These are phyloP conservation scores for Fusarium udum DNA, from an alignment of 2,329 filamentous ascomycete genomes.

Conservation along the genomic window DNA sequence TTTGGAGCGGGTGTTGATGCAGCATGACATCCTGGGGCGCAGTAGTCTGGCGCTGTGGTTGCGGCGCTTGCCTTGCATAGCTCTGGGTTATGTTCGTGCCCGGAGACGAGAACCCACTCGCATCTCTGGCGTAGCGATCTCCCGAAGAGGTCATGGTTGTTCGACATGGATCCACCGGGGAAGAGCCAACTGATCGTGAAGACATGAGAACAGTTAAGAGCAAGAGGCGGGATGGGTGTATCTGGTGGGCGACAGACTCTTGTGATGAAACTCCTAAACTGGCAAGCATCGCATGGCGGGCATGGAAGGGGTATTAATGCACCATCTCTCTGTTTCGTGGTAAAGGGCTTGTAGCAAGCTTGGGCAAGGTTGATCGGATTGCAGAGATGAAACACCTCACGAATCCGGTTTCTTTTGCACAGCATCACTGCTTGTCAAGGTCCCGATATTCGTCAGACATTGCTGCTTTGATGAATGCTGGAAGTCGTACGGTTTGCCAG, in stretches of 20 bases:
- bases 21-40: neutral
- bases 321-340: neutral
- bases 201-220: neutral
- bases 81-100: neutral
- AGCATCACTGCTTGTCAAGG: neutral
- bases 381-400: conserved; percentile 1
- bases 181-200: neutral
- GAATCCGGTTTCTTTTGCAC: neutral
- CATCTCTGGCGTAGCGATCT: neutral
- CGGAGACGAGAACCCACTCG: neutral
- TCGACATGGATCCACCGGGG: neutral
- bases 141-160: neutral
- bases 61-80: neutral
- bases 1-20: neutral
- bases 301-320: neutral
- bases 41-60: neutral
- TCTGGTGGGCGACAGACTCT: no score
- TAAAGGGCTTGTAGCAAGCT: neutral
- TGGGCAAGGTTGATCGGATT: conserved; percentile 10
- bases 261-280: neutral
- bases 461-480: neutral
- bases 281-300: neutral
- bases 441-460: neutral
- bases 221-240: neutral
- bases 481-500: neutral